phyloP scores from a whole-genome alignment of 371 early-diverging fungal species.

The Capillidium heterosporum region DNA sequence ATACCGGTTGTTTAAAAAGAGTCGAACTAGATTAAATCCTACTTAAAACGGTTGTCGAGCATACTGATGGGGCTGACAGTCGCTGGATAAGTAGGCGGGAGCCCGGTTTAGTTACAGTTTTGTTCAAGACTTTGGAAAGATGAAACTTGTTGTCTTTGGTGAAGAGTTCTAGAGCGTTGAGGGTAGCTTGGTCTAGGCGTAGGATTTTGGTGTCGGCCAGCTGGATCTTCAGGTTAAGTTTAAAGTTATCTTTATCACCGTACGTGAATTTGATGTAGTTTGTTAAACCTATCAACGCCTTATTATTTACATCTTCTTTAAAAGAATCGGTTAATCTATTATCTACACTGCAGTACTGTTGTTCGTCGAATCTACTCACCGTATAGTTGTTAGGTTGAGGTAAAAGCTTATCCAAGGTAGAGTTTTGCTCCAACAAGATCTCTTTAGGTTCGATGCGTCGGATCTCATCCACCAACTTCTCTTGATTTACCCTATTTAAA shows the following conservation, averaged over 20 bases:
- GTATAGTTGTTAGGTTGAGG: constrained; percentile 55
- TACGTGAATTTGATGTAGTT: constrained; percentile 33
- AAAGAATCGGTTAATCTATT: too few relatives aligned
- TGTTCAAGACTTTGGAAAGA: constrained; percentile 42
- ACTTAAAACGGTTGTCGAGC: constrained; percentile 24
- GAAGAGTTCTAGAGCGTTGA: constrained; percentile 34
- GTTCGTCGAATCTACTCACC: constrained; percentile 53
- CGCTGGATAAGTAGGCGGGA: constrained; percentile 49
- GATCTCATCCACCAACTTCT: constrained; percentile 38
- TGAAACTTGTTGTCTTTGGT: constrained; percentile 10
- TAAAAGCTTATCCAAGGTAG: background rate
- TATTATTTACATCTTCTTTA: too few relatives aligned
- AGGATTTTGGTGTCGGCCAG: constrained; percentile 22
- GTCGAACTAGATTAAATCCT: constrained; percentile 51
- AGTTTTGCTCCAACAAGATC: constrained; percentile 22
- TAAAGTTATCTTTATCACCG: constrained; percentile 17
- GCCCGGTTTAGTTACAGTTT: constrained; percentile 64
- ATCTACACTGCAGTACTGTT: constrained; percentile 16
- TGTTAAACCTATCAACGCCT: constrained; percentile 16
- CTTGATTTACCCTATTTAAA: constrained; percentile 27
- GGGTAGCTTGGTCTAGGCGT: constrained; percentile 36
- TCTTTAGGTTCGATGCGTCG: constrained; percentile 73
- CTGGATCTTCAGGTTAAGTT: constrained; percentile 24
- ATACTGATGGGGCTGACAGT: constrained; percentile 45
- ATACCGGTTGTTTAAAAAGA: constrained; percentile 26